Base-by-base conservation (phyloP, 257 asterid genomes). In the Rauvolfia tetraphylla region DNA sequence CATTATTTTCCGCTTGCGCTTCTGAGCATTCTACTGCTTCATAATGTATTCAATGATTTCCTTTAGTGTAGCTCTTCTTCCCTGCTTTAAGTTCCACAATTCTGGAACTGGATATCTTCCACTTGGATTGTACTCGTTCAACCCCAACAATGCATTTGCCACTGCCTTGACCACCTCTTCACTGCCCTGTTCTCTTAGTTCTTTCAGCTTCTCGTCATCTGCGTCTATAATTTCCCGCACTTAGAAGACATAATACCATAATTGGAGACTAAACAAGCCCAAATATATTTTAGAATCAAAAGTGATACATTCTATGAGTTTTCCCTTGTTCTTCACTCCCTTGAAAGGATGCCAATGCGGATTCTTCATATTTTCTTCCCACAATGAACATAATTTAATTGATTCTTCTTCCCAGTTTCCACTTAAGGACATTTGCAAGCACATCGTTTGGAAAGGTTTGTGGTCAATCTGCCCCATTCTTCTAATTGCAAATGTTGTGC, bases 81-180 rank as follows among this genome's bases (percentile, higher is more conserved):
- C 71, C 25, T 66, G 34, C 59, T 66, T 73, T 17, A 31, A 54
- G 58, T 79, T 74, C 82, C 82, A 73, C 12, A 79, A 13, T 69
- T 79, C 82, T 5, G 62, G 27, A 72, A 79, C 71, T 27, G 82
- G 78, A 54, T 79, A 73, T 22, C 82, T 79, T 41, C 82, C 82
- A 48, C 75, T 79, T 1, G 82, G 79, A 67, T 79, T 79, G 75
- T 79, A 79, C 54, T 79, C 82, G 2, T 79, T 73, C 78, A 79
- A 29, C 31, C 73, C 78, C 71, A 79, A 25, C 46, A 79, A 36
- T 22, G 82, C 82, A 15, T 66, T 25, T 2, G 74, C 58, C 38
- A 79, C 82, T 0, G 82, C 82, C 48, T 44, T 12, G 53, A 54
- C 65, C 3, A 41, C 79, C 11, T 73, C 75, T 42, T 73, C 75